Base-by-base conservation (phyloP, 164 flowering plant genomes). In the Euptelea pleiosperma region DNA sequence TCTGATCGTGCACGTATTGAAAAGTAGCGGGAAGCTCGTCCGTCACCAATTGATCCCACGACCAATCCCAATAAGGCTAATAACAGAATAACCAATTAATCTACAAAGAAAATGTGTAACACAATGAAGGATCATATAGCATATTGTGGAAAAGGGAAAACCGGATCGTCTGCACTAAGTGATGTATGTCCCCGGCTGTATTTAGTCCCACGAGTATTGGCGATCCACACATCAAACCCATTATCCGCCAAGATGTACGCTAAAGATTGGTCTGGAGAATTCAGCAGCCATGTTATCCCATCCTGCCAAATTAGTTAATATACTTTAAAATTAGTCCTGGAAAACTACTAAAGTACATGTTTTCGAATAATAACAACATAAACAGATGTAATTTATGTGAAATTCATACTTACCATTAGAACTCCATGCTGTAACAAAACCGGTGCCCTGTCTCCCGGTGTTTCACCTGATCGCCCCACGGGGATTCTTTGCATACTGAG, bases 51-150 rank as follows among this genome's bases (percentile, higher is more conserved):
- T 86, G 78, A 74, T 87, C 98, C 98, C 98, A 91, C n/a, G 96
- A 47, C 98, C 98, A 91, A 58, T 88, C 74, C 98, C 98, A 91
- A 48, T 69, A 91, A 30, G 70, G 82, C 97, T 87, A 35, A n/a
- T 44, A 7, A 31, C 26, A 14, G 18, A 34, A 14, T 1, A n/a
- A 35, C 28, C 8, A 29, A 56, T 10, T 8, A 11, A 62, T 33
- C 30, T 15, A 30, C 22, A 19, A 44, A 8, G 25, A 14, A 12
- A 45, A 7, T 4, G 12, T 7, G 2, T 11, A 28, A 28, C 3
- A 1, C 10, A 2, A 4, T 5, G 5, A 61, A 8, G 12, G 14
- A n/a, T n/a, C n/a, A n/a, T n/a, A n/a, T n/a, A n/a, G n/a, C n/a
- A n/a, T n/a, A 36, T 24, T 21, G 21, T 29, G 47, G 47, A 40